phyloP scores from a whole-genome alignment of 768 basidiomycete genomes.

The Suillus cothurnatus region DNA sequence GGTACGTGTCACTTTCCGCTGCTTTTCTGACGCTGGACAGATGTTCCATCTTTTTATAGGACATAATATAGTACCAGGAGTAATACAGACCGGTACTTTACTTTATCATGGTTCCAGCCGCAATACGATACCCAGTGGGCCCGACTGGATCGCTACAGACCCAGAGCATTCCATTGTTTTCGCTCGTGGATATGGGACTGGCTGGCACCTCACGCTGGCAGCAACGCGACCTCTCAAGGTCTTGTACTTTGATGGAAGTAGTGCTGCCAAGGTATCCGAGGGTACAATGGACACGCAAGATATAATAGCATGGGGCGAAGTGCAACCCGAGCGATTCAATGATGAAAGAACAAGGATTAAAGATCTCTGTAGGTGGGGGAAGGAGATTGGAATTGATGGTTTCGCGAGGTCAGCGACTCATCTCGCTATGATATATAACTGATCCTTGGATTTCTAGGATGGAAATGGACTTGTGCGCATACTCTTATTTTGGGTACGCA shows the following conservation, averaged over 20 bases:
- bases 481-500: background rate
- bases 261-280: conserved; percentile 31
- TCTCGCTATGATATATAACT: background rate
- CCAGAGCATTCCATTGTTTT: conserved; percentile 42
- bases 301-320: conserved; percentile 33
- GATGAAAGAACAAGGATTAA: conserved; percentile 29
- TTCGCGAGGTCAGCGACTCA: conserved; percentile 28
- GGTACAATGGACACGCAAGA: conserved; percentile 40
- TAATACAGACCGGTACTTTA: conserved; percentile 36
- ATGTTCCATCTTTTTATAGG: conserved; percentile 17
- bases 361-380: conserved; percentile 38
- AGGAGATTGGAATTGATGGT: conserved; percentile 33
- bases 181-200: conserved; percentile 21
- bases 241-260: conserved; percentile 35
- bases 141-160: conserved; percentile 38
- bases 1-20: conserved; percentile 18
- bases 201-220: conserved; percentile 34
- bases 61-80: conserved; percentile 35
- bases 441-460: conserved; percentile 32
- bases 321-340: conserved; percentile 16
- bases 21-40: background rate
- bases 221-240: conserved; percentile 32
- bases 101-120: conserved; percentile 36
- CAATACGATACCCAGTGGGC: conserved; percentile 26
- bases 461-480: conserved; percentile 51